Base-by-base conservation (phyloP, 306 rosid genomes). In the Arachis stenosperma region DNA sequence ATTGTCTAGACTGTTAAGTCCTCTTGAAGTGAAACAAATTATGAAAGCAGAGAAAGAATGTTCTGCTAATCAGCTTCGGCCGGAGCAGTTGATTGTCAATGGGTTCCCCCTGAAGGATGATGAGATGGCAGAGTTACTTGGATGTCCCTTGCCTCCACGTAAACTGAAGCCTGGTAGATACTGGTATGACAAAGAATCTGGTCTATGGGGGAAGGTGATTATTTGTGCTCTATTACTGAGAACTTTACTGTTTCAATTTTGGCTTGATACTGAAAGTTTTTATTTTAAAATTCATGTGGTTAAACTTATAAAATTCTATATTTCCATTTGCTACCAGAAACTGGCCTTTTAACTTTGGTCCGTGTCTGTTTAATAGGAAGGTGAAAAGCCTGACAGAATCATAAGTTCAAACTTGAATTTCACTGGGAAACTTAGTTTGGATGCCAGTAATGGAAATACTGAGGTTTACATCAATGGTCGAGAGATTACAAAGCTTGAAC, bases 111-210 rank as follows among this genome's bases (percentile, higher is more conserved):
- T 95, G 68, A 87, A 89, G 71, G 86, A 91, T 0, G 97, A 95
- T 61, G 98, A 95, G 84, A 91, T 95, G 99, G 82, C 90, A 7
- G 98, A 91, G 56, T 74, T 95, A 78, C 93, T 88, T 62, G 98
- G 99, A 64, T 91, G 98, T 71, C 78, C 93, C 62, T 81, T 95
- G 70, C 96, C 97, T 72, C 98, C 99, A 0, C 80, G 79, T 54
- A 95, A 91, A 77, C 78, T 95, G 80, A 91, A 91, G 87, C 99
- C 99, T 37, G 98, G 99, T 74, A 87, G 89, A 87, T 95, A 95
- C 79, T 95, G 98, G 99, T 95, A 95, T 60, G 99, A 95, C 87
- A 95, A 95, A 85, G 99, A 95, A 81, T 95, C 99, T 29, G 99
- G 97, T 73, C 84, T 84, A 39, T 95, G 98, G 98, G 98, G 99